These are phyloP conservation scores for Colletotrichum spinosum DNA, from an alignment of 2,329 filamentous ascomycete genomes.

Conservation along the genomic window DNA sequence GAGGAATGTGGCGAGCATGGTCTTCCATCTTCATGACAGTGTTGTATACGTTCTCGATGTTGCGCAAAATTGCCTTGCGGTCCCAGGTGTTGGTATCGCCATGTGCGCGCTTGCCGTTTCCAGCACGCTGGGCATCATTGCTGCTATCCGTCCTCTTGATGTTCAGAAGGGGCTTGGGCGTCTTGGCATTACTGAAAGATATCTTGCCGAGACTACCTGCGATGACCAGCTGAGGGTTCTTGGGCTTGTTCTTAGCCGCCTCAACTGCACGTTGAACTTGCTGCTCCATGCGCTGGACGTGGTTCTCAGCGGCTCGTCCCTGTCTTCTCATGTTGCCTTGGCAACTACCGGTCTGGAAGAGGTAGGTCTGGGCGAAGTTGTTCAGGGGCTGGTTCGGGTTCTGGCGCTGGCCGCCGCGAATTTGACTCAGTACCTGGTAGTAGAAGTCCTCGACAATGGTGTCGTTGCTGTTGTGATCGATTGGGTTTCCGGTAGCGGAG, in stretches of 20 bases:
- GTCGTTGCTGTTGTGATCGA: constrained; percentile 82
- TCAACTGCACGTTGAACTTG: constrained; percentile 98
- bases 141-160: constrained; percentile 87
- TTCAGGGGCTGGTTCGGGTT: constrained; percentile 93
- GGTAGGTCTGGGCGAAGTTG: constrained; percentile 97
- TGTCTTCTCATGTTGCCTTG: constrained; percentile 81
- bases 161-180: constrained; percentile 92
- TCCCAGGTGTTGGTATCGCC: constrained; percentile 67
- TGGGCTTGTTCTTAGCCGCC: constrained; percentile 95
- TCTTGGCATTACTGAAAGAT: constrained; percentile 98
- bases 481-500: constrained; percentile 87
- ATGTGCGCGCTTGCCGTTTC: constrained; percentile 55
- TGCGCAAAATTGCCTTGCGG: constrained; percentile 83
- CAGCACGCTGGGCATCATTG: constrained; percentile 66
- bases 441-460: constrained; percentile 95
- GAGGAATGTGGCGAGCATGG: constrained; percentile 83
- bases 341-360: constrained; percentile 92
- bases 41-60: constrained; percentile 89
- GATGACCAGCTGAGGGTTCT: constrained; percentile 96
- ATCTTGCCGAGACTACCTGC: constrained; percentile 98
- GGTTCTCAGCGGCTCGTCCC: constrained; percentile 89
- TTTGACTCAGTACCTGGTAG: constrained; percentile 96
- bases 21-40: constrained; percentile 95
- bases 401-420: constrained; percentile 88
- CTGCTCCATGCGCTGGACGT: constrained; percentile 99